Percentiles rank a stretch among this genome's conserved stretches.
Conservation (phyloP, 768 basidiomycete species). For the Dictyophora rubrovolvata region DNA sequence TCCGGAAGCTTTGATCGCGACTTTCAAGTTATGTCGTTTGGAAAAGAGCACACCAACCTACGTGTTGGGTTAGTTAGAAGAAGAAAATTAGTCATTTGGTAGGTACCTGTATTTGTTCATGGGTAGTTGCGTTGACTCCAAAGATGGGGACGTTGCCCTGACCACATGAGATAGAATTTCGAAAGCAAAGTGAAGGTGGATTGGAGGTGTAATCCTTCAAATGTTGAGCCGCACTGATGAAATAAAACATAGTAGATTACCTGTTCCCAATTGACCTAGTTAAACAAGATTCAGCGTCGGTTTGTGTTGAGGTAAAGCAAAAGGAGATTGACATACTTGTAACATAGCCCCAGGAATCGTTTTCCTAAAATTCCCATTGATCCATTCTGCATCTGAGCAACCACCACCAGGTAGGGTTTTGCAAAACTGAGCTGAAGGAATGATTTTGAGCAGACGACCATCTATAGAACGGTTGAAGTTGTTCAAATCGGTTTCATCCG, state of each 20-base stretch:
- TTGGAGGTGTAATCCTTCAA: slow-evolving; percentile 8
- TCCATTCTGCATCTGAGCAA: slow-evolving; percentile 8
- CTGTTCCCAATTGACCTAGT: slow-evolving; percentile 12
- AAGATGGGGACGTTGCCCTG: slow-evolving; percentile 25
- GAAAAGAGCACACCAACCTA: slow-evolving; percentile 25
- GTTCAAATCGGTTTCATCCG: not conserved
- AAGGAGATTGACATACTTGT: slow-evolving; percentile 6
- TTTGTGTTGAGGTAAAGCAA: too few species aligned
- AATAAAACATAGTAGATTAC: not conserved
- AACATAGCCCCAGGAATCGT: slow-evolving; percentile 9
- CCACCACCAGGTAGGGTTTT: slow-evolving; percentile 3
- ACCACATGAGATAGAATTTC: slow-evolving; percentile 17
- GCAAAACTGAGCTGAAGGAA: slow-evolving; percentile 11
- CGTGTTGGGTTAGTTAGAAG: not conserved
- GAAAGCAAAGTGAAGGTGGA: slow-evolving; percentile 11
- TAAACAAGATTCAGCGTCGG: too few species aligned
- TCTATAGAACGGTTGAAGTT: slow-evolving; percentile 5
- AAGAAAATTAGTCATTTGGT: not conserved
- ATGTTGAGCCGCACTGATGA: not conserved
- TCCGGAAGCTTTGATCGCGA: slow-evolving; percentile 24
- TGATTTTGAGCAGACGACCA: slow-evolving; percentile 7
- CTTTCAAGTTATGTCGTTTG: slow-evolving; percentile 19
- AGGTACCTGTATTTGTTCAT: slow-evolving; percentile 21
- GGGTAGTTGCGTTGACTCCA: slow-evolving; percentile 22
- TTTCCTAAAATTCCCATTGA: not conserved